These are phyloP conservation scores for Truncatella angustata DNA, from an alignment of 2,329 filamentous ascomycete genomes.

Conservation along the genomic window DNA sequence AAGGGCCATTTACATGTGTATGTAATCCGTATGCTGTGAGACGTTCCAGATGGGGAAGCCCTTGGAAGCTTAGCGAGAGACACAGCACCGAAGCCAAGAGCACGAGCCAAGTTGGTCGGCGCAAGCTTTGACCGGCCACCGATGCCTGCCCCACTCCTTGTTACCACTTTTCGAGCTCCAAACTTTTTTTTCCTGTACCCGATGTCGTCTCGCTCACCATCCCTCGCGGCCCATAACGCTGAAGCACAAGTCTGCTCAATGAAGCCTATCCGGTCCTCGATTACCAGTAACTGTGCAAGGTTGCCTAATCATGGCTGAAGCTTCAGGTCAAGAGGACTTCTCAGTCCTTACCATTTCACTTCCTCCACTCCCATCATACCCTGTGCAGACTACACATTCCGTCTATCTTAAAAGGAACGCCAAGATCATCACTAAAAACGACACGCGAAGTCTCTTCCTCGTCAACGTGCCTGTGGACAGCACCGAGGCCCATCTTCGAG, in stretches of 20 bases:
- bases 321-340: conserved; percentile 58
- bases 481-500: conserved; percentile 72
- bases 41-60: too few relatives aligned
- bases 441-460: conserved; percentile 81
- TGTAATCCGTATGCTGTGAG: too few relatives aligned
- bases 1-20: too few relatives aligned
- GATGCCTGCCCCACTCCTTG: neutral
- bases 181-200: neutral
- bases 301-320: conserved; percentile 29
- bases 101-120: too few relatives aligned
- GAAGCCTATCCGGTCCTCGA: neutral
- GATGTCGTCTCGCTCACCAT: neutral
- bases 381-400: conserved; percentile 68
- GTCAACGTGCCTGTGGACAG: conserved; percentile 86
- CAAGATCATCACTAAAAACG: conserved; percentile 69
- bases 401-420: conserved; percentile 83
- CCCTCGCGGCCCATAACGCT: neutral
- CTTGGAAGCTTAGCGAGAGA: too few relatives aligned
- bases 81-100: too few relatives aligned
- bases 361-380: conserved; percentile 60
- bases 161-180: neutral
- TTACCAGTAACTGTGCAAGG: conserved; percentile 1
- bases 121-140: too few relatives aligned
- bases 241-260: conserved; percentile 4
- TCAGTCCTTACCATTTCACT: conserved; percentile 67